phyloP scores from a whole-genome alignment of 345 rosid genomes.

The Citrus inodora region DNA sequence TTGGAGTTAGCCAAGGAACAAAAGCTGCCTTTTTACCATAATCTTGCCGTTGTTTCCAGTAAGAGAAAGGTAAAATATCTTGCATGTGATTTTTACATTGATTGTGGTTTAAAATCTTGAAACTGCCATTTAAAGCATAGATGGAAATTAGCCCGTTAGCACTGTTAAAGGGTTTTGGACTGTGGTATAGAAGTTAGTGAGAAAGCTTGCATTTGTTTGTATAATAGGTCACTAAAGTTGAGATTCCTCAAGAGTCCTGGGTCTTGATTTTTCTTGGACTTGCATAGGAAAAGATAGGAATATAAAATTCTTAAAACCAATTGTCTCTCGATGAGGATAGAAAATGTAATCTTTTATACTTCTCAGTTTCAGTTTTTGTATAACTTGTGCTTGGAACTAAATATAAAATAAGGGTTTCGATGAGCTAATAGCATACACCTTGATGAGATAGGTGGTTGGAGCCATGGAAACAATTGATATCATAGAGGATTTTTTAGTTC shows the following conservation, averaged over 20 bases:
- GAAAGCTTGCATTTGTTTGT: background rate
- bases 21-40: conserved; percentile 62
- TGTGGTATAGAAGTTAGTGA: background rate
- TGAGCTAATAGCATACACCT: background rate
- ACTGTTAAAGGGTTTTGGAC: background rate
- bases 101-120: conserved; percentile 9
- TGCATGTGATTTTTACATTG: conserved; percentile 7
- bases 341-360: background rate
- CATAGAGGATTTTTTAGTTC: background rate
- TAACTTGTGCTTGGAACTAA: background rate
- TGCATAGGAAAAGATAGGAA: background rate
- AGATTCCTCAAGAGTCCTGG: background rate
- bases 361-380: background rate
- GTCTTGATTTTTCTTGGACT: background rate
- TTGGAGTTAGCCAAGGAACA: conserved; percentile 57
- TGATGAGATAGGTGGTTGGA: background rate
- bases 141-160: background rate
- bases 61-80: conserved; percentile 45
- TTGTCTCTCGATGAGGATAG: background rate
- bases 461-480: background rate
- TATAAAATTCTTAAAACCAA: background rate
- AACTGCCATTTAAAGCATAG: background rate
- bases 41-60: conserved; percentile 40
- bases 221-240: background rate
- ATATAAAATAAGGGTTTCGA: background rate